Conservation (phyloP, 2,329 filamentous ascomycete genomes). For the Claviceps sp. region DNA sequence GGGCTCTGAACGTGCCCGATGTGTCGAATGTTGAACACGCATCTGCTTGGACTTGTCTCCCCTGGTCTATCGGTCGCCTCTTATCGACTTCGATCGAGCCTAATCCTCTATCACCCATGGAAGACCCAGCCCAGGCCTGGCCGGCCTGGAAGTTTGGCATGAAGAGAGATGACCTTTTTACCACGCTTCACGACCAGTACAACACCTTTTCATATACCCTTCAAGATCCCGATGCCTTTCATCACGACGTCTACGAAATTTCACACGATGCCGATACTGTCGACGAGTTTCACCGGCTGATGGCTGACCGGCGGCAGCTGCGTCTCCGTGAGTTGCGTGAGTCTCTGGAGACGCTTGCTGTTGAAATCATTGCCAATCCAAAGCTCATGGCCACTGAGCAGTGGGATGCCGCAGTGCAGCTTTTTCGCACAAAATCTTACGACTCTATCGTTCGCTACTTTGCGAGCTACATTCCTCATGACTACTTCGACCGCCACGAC, state of each 20-base stretch:
- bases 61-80: background rate
- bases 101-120: conserved; percentile 25
- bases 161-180: conserved; percentile 44
- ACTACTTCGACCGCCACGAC: conserved; percentile 30
- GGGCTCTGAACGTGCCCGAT: conserved; percentile 6
- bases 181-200: conserved; percentile 44
- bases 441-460: conserved; percentile 49
- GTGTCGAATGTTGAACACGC: conserved; percentile 1
- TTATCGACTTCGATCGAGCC: background rate
- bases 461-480: conserved; percentile 41
- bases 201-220: conserved; percentile 43
- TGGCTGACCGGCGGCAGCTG: conserved; percentile 39
- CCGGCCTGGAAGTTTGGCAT: conserved; percentile 51
- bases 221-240: conserved; percentile 46
- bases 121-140: conserved; percentile 40
- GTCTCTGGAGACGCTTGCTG: conserved; percentile 41
- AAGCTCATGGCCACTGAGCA: conserved; percentile 43
- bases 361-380: conserved; percentile 48
- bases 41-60: conserved; percentile 1
- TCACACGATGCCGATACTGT: conserved; percentile 35
- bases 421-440: conserved; percentile 44
- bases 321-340: conserved; percentile 42
- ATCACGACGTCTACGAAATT: conserved; percentile 47
- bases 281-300: conserved; percentile 40
- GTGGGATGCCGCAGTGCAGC: conserved; percentile 44